Conservation (phyloP, 106 monocot species). For the Dioscorea alata region DNA sequence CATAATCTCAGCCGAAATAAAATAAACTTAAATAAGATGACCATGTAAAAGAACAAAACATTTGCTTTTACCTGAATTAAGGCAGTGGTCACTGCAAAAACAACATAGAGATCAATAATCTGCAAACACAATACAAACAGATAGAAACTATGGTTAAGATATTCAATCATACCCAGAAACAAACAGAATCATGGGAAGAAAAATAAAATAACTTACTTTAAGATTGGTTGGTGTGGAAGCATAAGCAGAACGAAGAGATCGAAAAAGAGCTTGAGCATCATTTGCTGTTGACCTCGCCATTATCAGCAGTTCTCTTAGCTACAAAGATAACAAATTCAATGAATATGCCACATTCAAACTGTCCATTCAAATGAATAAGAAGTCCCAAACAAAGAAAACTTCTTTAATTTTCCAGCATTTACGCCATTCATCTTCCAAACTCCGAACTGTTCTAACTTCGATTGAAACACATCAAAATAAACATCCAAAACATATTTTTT, state of each 20-base stretch:
- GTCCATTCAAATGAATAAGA: no score
- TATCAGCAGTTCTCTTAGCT: conserved; percentile 1
- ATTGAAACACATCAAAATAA: no score
- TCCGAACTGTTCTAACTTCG: no score
- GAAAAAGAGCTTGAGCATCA: conserved; percentile 73
- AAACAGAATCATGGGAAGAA: background rate
- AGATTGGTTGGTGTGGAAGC: conserved; percentile 78
- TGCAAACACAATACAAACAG: conserved; percentile 16
- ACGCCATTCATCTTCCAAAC: no score
- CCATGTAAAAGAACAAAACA: background rate
- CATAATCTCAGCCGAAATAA: background rate
- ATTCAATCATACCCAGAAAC: background rate
- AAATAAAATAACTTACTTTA: conserved; percentile 40
- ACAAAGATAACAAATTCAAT: no score
- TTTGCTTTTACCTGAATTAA: conserved; percentile 59
- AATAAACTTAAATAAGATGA: background rate
- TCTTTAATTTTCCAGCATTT: no score
- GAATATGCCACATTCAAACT: no score
- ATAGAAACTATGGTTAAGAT: background rate
- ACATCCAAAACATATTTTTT: no score
- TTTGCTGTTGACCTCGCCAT: conserved; percentile 63
- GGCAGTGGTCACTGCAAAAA: conserved; percentile 63
- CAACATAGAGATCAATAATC: conserved; percentile 93
- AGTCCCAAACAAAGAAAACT: no score
- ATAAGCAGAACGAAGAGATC: conserved; percentile 71